Base-by-base conservation (phyloP, 2,329 filamentous ascomycete species). In the Hymenoscyphus scutula region DNA sequence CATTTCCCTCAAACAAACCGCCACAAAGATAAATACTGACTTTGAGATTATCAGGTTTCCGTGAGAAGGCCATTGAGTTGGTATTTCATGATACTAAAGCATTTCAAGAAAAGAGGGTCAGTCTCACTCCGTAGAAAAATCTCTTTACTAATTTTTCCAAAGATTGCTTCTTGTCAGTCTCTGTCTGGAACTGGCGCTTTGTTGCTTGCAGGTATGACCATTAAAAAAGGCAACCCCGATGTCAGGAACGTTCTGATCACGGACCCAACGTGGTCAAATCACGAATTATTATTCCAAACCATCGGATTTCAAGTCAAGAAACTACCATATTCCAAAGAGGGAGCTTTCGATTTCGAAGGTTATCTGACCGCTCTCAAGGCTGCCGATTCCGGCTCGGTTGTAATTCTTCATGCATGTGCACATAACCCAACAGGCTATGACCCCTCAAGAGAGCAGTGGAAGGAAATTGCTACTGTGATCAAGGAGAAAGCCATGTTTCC, bases 371-470 rank as follows among this genome's bases (percentile, higher is more conserved):
- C 64, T 1, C 65, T 79, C 5, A 63, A 67, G n/a, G 48, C 64
- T 17, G 75, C 74, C 0, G 67, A 72, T 15, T 63, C 48, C 25
- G 59, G 61, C 11, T 72, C 68, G 2, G 69, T 74, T 4, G 63
- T 79, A 10, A 64, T 79, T 29, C 67, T 79, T 3, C 78, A 80
- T 58, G 73, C 77, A 11, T 79, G 78, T 62, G 77, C 77, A 0
- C 77, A 79, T 62, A 79, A 79, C 60, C 78, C 77, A 0, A 79
- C 77, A 0, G 78, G 77, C 1, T 75, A 71, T 29, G 77, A 79
- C 57, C 77, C 77, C 0, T 73, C 75, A 41, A 69, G 64, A 5
- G 66, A 74, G 1, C 72, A 75, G 37, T 76, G 74, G 74, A 66
- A 63, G n/a, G 63, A 66, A 37, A 73, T 76, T 45, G 73, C 67